A percentile compares a stretch with the other conserved stretches of the same genome.
These are phyloP conservation scores for Ochetophila trinervis DNA, from an alignment of 306 rosid genomes.

Conservation along the genomic window DNA sequence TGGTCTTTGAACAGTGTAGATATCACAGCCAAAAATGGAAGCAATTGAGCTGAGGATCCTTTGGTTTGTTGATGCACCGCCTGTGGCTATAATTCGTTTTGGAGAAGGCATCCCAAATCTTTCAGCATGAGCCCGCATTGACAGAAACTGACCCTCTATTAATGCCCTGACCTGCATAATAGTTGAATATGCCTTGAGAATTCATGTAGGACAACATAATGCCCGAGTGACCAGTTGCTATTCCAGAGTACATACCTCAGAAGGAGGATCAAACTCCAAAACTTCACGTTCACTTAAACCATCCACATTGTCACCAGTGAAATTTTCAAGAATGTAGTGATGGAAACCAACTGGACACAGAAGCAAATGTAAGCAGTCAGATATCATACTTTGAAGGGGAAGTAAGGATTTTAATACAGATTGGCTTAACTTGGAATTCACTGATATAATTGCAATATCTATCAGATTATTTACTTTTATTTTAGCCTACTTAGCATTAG, in stretches of 20 bases:
- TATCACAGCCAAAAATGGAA: slow-evolving; percentile 80
- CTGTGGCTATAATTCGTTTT: slow-evolving; percentile 86
- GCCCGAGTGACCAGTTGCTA: slow-evolving; percentile 4
- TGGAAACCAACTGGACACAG: slow-evolving; percentile 70
- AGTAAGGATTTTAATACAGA: background rate
- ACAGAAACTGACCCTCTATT: slow-evolving; percentile 82
- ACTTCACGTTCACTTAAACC: slow-evolving; percentile 55
- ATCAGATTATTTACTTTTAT: too few relatives aligned
- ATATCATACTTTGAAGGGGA: background rate
- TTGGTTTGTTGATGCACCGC: slow-evolving; percentile 90
- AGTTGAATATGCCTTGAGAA: slow-evolving; percentile 9
- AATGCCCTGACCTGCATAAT: slow-evolving; percentile 69
- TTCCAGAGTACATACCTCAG: slow-evolving; percentile 64
- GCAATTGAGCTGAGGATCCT: slow-evolving; percentile 70
- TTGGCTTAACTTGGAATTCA: too few relatives aligned
- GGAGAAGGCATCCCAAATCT: slow-evolving; percentile 97
- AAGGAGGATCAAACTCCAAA: slow-evolving; percentile 72
- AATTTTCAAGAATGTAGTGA: slow-evolving; percentile 65
- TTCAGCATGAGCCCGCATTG: slow-evolving; percentile 96
- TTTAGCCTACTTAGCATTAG: too few relatives aligned
- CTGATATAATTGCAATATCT: too few relatives aligned
- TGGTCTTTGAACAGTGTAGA: slow-evolving; percentile 87
- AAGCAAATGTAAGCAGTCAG: slow-evolving; percentile 3
- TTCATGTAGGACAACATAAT: slow-evolving; percentile 17
- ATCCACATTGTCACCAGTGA: slow-evolving; percentile 46